phyloP scores from a whole-genome alignment of 257 asterid genomes.

The Salvia splendens region DNA sequence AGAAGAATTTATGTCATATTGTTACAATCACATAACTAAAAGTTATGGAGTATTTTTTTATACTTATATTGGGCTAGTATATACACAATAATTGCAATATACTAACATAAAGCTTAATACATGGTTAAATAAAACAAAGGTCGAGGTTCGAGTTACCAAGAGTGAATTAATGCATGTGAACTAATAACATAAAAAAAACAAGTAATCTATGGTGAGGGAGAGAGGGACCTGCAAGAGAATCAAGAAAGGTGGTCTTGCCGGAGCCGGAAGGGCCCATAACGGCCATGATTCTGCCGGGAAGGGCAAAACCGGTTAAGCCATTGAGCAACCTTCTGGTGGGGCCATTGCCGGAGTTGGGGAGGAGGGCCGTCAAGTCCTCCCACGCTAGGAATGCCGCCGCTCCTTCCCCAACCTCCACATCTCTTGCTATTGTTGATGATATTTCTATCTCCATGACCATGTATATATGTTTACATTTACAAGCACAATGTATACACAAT shows the following conservation, averaged over 20 bases:
- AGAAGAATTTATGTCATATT: too few relatives aligned
- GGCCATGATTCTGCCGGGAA: constrained; percentile 85
- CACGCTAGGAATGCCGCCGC: constrained; percentile 57
- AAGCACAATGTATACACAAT: not conserved
- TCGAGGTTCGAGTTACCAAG: too few relatives aligned
- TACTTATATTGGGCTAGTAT: too few relatives aligned
- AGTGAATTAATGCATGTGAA: too few relatives aligned
- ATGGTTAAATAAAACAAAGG: too few relatives aligned
- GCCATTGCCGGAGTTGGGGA: constrained; percentile 69
- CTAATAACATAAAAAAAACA: not conserved
- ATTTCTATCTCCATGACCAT: constrained; percentile 47
- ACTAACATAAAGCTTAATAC: too few relatives aligned
- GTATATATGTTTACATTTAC: constrained; percentile 9
- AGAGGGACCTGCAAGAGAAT: constrained; percentile 65
- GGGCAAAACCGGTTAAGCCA: constrained; percentile 69
- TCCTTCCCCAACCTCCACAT: not conserved
- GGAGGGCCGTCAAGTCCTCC: constrained; percentile 69
- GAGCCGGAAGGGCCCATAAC: constrained; percentile 98
- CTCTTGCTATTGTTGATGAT: not conserved
- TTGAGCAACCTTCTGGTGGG: constrained; percentile 67
- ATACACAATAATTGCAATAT: too few relatives aligned
- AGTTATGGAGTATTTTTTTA: too few relatives aligned
- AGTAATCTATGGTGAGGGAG: constrained; percentile 13
- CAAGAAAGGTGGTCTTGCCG: constrained; percentile 83
- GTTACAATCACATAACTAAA: too few relatives aligned